Base-by-base conservation (phyloP, 208 protist genomes). In the Novymonas esmeraldas region DNA sequence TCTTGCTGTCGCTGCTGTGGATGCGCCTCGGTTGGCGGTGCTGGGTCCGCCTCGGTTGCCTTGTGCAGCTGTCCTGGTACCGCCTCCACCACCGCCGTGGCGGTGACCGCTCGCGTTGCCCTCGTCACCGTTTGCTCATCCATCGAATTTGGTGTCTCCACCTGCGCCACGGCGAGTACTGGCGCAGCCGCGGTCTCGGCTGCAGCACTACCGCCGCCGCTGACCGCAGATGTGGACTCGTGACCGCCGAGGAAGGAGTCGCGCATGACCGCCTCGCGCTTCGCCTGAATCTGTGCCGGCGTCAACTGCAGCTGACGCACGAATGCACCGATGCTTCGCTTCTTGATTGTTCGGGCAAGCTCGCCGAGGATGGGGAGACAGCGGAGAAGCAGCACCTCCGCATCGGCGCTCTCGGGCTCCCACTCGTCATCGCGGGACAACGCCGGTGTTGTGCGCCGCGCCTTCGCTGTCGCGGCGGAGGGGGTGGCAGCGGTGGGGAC, bases 231-330 rank as follows among this genome's bases (percentile, higher is more conserved):
- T 11, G 22, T 18, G 24, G 31, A 52, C 6, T 69, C 59, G 13
- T 59, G 54, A 29, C 63, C 71, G 18, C 70, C 29, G 6, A 79
- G 50, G 39, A 86, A 64, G 16, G 73, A 73, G 52, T 52, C 29
- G 20, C 73, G 73, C 64, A 90, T 61, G 13, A 94, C 89, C 39
- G 80, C 67, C 63, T 90, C 89, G 1, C 89, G 83, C 60, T 94
- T 94, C 24, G 64, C 64, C 2, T 82, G 85, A 2, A 94, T 76
- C 57, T 85, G 76, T 5, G 68, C 67, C n/a, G 81, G 81, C 0
- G 75, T 84, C 31, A 79, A 44, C 51, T 79, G 49, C 6, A 91
- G 55, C 52, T 90, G 77, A 49, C 81, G 80, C 14, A 69, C 72
- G 34, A 88, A 81, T 4, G 61, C 13, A 11, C 77, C 65, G 29